A percentile compares a stretch with the other conserved stretches of the same genome.
Evolutionary conservation across 441 rosid genomes (phyloP).

Genomic region (Pelargonium exstipulatum): DNA sequence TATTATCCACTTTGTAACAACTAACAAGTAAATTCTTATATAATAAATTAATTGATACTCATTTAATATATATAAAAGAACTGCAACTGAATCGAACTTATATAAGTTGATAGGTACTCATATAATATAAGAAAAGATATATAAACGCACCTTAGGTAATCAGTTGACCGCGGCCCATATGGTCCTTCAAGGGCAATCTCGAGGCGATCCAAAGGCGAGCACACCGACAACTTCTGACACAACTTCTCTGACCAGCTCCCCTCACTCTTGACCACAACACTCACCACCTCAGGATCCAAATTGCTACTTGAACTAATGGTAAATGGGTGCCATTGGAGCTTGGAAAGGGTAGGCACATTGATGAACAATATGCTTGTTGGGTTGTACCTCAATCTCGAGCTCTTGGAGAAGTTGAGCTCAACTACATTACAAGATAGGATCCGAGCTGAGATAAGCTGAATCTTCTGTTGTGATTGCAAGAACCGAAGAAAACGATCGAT

Average conservation of each 20-base stretch:
- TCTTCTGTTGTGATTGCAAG: constrained; percentile 47
- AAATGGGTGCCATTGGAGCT: constrained; percentile 58
- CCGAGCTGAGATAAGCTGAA: constrained; percentile 48
- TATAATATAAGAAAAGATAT: no score
- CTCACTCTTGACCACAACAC: constrained; percentile 41
- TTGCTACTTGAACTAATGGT: constrained; percentile 40
- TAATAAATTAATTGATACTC: no score
- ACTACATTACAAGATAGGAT: constrained; percentile 38
- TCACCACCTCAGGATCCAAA: constrained; percentile 40
- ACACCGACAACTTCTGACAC: constrained; percentile 29
- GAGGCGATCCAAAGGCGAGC: constrained; percentile 26
- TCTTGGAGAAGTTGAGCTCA: constrained; percentile 50
- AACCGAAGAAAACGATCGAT: constrained; percentile 56
- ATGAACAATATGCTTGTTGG: constrained; percentile 44
- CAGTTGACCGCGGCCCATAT: no score
- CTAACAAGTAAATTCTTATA: no score
- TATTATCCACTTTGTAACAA: no score
- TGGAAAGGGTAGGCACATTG: constrained; percentile 45
- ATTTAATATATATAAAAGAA: no score
- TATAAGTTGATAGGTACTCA: no score
- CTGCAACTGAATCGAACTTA: no score
- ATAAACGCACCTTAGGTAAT: no score
- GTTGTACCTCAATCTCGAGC: constrained; percentile 33
- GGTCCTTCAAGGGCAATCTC: constrained; percentile 33
- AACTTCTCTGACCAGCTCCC: constrained; percentile 48